Conservation (phyloP, 2,329 filamentous ascomycete species). For the Paraconiothyrium sp. region DNA sequence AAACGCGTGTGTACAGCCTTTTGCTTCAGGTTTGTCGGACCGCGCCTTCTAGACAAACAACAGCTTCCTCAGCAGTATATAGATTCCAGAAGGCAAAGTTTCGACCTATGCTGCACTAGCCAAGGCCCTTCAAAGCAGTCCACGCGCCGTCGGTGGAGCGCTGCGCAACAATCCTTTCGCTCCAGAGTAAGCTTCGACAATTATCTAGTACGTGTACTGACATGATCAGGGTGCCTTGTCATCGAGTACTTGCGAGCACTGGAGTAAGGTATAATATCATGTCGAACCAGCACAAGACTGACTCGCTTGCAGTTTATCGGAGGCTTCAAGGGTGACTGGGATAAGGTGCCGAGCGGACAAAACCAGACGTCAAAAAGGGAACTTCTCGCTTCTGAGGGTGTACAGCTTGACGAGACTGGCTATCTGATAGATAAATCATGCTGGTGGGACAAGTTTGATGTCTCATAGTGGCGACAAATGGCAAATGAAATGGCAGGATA, state of each 20-base stretch:
- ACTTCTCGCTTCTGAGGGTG: constrained; percentile 70
- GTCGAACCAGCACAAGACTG: not conserved
- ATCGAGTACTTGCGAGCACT: constrained; percentile 79
- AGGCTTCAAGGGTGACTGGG: constrained; percentile 75
- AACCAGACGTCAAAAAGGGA: constrained; percentile 71
- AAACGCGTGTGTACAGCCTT: constrained; percentile 69
- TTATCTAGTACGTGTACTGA: not conserved
- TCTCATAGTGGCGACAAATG: not conserved
- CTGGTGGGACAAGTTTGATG: constrained; percentile 57
- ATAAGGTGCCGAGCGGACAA: constrained; percentile 68
- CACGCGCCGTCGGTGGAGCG: constrained; percentile 80
- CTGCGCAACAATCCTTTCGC: constrained; percentile 83
- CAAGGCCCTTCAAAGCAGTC: constrained; percentile 72
- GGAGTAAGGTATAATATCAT: constrained; percentile 57
- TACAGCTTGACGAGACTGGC: constrained; percentile 69
- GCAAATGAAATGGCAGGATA: not conserved
- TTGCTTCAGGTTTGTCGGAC: constrained; percentile 66
- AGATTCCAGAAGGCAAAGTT: constrained; percentile 75
- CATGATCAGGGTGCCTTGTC: constrained; percentile 70
- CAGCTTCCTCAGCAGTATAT: not conserved
- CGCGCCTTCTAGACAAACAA: not conserved
- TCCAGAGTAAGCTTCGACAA: constrained; percentile 57
- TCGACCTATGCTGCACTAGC: constrained; percentile 82
- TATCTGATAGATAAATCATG: constrained; percentile 62
- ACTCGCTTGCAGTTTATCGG: constrained; percentile 59